Conservation (phyloP, 306 rosid species). For the Sindora glabra region DNA sequence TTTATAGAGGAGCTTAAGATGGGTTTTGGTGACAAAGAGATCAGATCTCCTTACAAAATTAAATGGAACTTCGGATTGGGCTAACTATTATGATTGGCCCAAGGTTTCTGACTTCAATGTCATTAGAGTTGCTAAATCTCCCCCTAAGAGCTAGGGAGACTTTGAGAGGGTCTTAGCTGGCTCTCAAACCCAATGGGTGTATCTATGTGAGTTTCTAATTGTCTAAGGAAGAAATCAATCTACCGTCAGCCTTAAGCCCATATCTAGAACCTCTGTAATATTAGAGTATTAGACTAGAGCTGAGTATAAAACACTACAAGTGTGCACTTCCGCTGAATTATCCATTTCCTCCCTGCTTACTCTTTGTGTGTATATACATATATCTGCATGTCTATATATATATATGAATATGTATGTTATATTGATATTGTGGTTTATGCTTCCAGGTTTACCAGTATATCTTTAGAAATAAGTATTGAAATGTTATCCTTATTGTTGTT, state of each 20-base stretch:
- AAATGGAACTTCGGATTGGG: background rate
- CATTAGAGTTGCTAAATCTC: background rate
- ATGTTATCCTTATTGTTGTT: background rate
- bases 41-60: background rate
- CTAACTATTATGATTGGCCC: background rate
- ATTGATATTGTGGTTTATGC: background rate
- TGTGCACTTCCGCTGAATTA: too few relatives aligned
- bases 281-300: background rate
- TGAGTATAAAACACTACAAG: background rate
- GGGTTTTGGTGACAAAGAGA: background rate
- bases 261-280: background rate
- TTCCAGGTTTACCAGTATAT: background rate
- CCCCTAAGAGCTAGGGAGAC: background rate
- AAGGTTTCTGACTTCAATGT: background rate
- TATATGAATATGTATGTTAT: too few relatives aligned
- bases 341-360: too few relatives aligned
- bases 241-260: background rate
- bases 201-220: background rate
- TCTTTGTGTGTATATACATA: too few relatives aligned
- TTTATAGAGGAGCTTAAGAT: background rate
- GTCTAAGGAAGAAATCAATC: too few relatives aligned
- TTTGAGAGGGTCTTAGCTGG: background rate
- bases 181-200: background rate
- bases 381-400: too few relatives aligned
- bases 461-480: background rate